These are phyloP conservation scores for Dictyostelium brefeldianum DNA, from an alignment of 78 protist genomes.

Conservation along the genomic window DNA sequence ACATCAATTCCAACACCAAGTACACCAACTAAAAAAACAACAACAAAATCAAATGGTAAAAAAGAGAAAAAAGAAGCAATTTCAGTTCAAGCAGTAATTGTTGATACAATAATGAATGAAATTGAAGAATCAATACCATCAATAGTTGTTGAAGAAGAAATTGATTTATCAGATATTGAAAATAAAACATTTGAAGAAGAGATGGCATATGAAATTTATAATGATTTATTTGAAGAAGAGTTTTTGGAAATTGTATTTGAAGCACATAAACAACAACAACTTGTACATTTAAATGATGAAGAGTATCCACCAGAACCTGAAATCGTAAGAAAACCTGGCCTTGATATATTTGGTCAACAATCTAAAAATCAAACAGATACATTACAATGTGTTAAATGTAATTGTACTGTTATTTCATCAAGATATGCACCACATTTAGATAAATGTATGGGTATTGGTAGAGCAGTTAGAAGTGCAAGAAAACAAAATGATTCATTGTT, in stretches of 20 bases:
- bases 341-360: constrained; percentile 65
- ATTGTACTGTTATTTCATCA: constrained; percentile 37
- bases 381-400: constrained; percentile 75
- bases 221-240: constrained; percentile 44
- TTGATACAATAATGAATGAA: not conserved
- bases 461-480: constrained; percentile 53
- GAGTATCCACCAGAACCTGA: constrained; percentile 18
- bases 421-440: constrained; percentile 86
- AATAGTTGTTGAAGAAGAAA: not conserved
- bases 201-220: constrained; percentile 53
- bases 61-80: not conserved
- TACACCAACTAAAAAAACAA: not conserved
- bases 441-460: constrained; percentile 83
- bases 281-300: not conserved
- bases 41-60: constrained; percentile 8
- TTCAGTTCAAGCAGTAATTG: not conserved
- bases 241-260: constrained; percentile 65
- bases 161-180: constrained; percentile 56
- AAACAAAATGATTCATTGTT: constrained; percentile 18
- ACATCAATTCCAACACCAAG: not conserved
- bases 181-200: constrained; percentile 68
- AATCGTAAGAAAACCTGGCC: constrained; percentile 11
- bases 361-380: constrained; percentile 69
- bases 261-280: constrained; percentile 20
- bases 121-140: not conserved